Conservation (phyloP, 2,329 filamentous ascomycete genomes). For the Huntiella decipiens region DNA sequence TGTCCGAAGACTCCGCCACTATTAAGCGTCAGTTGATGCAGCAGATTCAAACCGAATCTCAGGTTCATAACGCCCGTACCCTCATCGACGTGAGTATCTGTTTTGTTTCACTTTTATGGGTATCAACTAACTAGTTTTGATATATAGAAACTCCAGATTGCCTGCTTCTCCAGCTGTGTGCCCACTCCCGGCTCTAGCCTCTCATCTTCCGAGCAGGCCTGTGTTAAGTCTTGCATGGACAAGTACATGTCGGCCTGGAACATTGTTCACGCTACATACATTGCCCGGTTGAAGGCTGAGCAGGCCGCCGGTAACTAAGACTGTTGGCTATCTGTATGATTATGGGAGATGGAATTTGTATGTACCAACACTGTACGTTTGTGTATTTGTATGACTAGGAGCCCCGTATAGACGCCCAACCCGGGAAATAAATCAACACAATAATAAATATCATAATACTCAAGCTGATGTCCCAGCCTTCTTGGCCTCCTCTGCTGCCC, state of each 20-base stretch:
- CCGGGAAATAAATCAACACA: background rate
- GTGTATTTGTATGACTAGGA: slow-evolving; percentile 3
- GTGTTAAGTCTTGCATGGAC: slow-evolving; percentile 61
- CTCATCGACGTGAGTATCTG: slow-evolving; percentile 44
- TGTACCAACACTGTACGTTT: slow-evolving; percentile 1
- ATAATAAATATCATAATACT: background rate
- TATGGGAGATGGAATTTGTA: background rate
- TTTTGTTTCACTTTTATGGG: background rate
- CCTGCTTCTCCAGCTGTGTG: slow-evolving; percentile 64
- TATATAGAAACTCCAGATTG: slow-evolving; percentile 55
- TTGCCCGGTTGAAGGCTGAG: slow-evolving; percentile 43
- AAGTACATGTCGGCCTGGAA: slow-evolving; percentile 76
- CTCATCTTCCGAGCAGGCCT: slow-evolving; percentile 48
- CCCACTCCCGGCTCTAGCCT: slow-evolving; percentile 49
- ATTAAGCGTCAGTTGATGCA: slow-evolving; percentile 45
- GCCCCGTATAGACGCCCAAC: too few species aligned
- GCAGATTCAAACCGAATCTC: slow-evolving; percentile 43
- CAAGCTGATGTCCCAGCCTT: background rate
- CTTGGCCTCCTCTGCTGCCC: slow-evolving; percentile 51
- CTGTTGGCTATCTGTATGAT: background rate
- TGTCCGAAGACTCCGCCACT: slow-evolving; percentile 27
- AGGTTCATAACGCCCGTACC: slow-evolving; percentile 47
- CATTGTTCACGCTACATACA: slow-evolving; percentile 48
- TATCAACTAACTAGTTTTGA: background rate
- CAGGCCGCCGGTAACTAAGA: slow-evolving; percentile 17